Evolutionary conservation across 371 early-diverging fungal genomes (phyloP).

Genomic region (Mortierella sp.): DNA sequence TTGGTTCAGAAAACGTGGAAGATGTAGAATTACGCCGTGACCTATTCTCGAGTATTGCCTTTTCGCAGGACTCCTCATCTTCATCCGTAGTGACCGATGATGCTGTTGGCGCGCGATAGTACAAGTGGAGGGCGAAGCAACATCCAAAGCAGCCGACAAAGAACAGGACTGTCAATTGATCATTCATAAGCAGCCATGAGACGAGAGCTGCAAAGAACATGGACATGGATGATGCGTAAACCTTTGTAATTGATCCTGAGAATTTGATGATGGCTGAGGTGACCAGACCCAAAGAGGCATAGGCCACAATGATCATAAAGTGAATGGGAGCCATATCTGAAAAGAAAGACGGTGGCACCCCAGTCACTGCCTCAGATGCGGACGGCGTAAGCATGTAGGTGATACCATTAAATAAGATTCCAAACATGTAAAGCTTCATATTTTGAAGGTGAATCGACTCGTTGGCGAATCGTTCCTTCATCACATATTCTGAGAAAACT

Average conservation of each 20-base stretch:
- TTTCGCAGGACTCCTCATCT: background rate
- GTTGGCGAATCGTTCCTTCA: constrained; percentile 55
- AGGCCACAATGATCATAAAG: constrained; percentile 43
- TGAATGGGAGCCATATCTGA: constrained; percentile 49
- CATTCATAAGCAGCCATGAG: constrained; percentile 47
- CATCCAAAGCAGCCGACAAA: constrained; percentile 55
- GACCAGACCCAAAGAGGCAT: constrained; percentile 52
- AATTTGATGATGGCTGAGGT: constrained; percentile 60
- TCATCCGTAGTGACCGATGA: background rate
- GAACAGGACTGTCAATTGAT: constrained; percentile 43
- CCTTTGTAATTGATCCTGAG: constrained; percentile 58
- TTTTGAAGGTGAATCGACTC: constrained; percentile 59
- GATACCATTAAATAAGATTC: constrained; percentile 55
- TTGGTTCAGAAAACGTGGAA: constrained; percentile 12
- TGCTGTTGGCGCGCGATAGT: constrained; percentile 23
- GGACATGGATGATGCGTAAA: constrained; percentile 57
- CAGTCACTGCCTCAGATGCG: constrained; percentile 3
- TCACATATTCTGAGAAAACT: constrained; percentile 58
- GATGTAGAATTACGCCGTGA: constrained; percentile 9
- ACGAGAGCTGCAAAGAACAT: constrained; percentile 58
- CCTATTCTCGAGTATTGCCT: background rate
- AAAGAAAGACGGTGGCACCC: constrained; percentile 32
- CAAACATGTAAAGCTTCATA: constrained; percentile 59
- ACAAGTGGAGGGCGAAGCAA: constrained; percentile 50
- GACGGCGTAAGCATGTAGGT: constrained; percentile 35